Percentiles rank a stretch among this genome's conserved stretches.
Conservation (phyloP, 2,329 filamentous ascomycete species). For the Trichoderma cornu-damae region DNA sequence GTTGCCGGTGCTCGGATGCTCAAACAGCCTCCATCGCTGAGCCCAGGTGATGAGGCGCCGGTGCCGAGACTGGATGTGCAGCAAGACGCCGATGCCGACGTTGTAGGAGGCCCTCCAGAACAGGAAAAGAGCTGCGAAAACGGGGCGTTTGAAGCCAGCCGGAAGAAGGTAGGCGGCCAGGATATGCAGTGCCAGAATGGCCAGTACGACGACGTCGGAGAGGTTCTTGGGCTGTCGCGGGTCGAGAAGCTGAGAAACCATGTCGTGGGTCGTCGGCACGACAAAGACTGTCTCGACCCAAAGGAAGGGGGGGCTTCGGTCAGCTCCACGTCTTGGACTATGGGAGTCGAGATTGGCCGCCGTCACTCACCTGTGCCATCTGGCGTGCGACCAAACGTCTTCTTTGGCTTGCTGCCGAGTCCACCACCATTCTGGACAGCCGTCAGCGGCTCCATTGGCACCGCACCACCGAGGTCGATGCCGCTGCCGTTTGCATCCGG, state of each 20-base stretch:
- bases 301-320: slow-evolving; percentile 10
- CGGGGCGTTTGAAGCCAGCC: slow-evolving; percentile 60
- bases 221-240: slow-evolving; percentile 93
- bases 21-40: slow-evolving; percentile 78
- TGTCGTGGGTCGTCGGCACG: slow-evolving; percentile 94
- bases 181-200: slow-evolving; percentile 71
- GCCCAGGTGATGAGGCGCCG: slow-evolving; percentile 84
- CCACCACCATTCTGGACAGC: slow-evolving; percentile 6
- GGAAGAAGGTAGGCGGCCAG: slow-evolving; percentile 70
- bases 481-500: not conserved
- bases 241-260: slow-evolving; percentile 95
- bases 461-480: not conserved
- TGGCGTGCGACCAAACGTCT: slow-evolving; percentile 86
- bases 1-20: slow-evolving; percentile 70
- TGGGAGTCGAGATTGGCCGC: not conserved
- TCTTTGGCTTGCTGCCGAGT: slow-evolving; percentile 43
- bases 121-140: slow-evolving; percentile 78
- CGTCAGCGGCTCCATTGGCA: slow-evolving; percentile 6
- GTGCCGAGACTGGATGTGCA: slow-evolving; percentile 86
- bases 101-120: slow-evolving; percentile 95
- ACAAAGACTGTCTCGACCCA: slow-evolving; percentile 69
- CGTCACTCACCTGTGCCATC: slow-evolving; percentile 76
- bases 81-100: slow-evolving; percentile 82
- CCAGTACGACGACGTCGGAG: slow-evolving; percentile 75
- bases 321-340: slow-evolving; percentile 15